Evolutionary conservation across 805 yeast genomes (phyloP).

Genomic region (Candida sithepensis): DNA sequence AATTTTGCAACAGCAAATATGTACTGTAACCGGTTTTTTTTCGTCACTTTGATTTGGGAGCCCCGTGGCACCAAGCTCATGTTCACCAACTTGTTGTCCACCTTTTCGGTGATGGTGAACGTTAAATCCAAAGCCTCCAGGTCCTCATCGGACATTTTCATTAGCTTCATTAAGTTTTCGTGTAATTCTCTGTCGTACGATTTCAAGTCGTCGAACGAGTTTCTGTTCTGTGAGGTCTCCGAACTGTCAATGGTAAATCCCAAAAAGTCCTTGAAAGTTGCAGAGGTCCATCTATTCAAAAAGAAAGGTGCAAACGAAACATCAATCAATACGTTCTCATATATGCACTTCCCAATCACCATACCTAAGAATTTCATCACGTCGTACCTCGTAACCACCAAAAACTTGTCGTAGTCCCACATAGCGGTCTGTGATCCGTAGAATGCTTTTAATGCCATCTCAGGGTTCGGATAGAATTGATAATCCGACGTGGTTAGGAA

Average conservation of each 20-base stretch:
- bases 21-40: conserved; percentile 63
- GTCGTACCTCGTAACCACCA: conserved; percentile 24
- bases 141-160: conserved; percentile 51
- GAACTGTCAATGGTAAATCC: conserved; percentile 5
- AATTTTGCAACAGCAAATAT: conserved; percentile 75
- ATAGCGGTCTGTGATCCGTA: conserved; percentile 22
- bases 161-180: conserved; percentile 56
- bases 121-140: conserved; percentile 57
- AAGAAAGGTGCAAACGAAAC: conserved; percentile 85
- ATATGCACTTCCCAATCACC: conserved; percentile 83
- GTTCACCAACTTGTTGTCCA: conserved; percentile 29
- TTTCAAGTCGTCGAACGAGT: conserved; percentile 74
- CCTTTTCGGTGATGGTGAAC: conserved; percentile 57
- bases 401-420: conserved; percentile 26
- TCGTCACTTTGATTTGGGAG: conserved; percentile 48
- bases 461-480: conserved; percentile 73
- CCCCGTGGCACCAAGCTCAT: conserved; percentile 67
- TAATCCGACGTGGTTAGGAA: conserved; percentile 46
- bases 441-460: conserved; percentile 27
- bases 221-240: conserved; percentile 37
- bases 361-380: conserved; percentile 67
- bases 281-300: conserved; percentile 54
- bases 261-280: conserved; percentile 30
- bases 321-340: conserved; percentile 78
- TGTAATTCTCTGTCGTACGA: conserved; percentile 69